Percentiles rank a stretch among this genome's conserved stretches.
Evolutionary conservation across 805 yeast genomes (phyloP).

Genomic region (Lachancea nothofagi): DNA sequence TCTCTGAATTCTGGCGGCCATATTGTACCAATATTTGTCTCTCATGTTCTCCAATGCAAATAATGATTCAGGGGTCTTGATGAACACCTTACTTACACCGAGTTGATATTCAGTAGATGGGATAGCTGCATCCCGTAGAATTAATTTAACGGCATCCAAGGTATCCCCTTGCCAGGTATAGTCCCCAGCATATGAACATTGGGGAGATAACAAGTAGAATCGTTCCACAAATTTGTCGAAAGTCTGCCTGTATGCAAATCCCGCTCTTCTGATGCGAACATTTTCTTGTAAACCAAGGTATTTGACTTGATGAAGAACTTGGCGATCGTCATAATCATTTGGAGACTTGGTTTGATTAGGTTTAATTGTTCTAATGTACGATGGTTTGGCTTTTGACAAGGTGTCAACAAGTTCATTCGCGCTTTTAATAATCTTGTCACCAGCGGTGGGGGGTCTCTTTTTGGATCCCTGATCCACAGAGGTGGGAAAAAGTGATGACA

Average conservation of each 20-base stretch:
- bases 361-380: slow-evolving; percentile 94
- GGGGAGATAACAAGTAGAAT: slow-evolving; percentile 78
- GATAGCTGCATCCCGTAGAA: slow-evolving; percentile 56
- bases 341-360: slow-evolving; percentile 94
- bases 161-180: slow-evolving; percentile 60
- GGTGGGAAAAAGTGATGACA: slow-evolving; percentile 56
- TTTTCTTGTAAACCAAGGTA: slow-evolving; percentile 95
- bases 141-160: slow-evolving; percentile 48
- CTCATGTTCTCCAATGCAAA: slow-evolving; percentile 95
- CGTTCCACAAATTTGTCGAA: slow-evolving; percentile 95
- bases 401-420: slow-evolving; percentile 90
- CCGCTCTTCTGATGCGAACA: slow-evolving; percentile 96
- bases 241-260: slow-evolving; percentile 95
- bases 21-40: slow-evolving; percentile 94
- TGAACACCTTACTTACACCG: slow-evolving; percentile 88
- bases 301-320: slow-evolving; percentile 92
- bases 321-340: slow-evolving; percentile 78
- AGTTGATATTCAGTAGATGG: slow-evolving; percentile 80
- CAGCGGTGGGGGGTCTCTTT: slow-evolving; percentile 91
- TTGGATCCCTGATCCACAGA: slow-evolving; percentile 60
- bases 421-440: slow-evolving; percentile 86
- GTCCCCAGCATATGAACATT: slow-evolving; percentile 89
- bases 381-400: slow-evolving; percentile 84
- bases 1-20: slow-evolving; percentile 96
- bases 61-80: slow-evolving; percentile 93